Evolutionary conservation across 345 rosid species (phyloP), one percentile per base, ranked within the genome.

Genomic region (Trapa bicornis): DNA sequence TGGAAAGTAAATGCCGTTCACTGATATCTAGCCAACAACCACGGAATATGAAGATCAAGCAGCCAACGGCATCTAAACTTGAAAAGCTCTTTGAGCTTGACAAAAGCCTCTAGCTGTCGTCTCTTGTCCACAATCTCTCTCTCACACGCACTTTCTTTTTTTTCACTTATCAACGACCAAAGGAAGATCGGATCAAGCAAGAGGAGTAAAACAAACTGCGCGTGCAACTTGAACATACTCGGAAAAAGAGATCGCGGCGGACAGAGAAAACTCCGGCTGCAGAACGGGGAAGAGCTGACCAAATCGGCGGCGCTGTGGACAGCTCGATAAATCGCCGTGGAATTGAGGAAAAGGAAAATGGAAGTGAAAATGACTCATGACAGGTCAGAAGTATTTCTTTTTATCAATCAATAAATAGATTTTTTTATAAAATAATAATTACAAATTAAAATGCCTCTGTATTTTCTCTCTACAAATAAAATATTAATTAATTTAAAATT

Each of bases 241-340:
- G 67, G 67, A 42, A 41, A 39, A 3, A 5, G 67, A 38, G 10
- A 41, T 29, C 53, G 13, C 12, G 67, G n/a, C 63, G 63, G 63
- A 35, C 12, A 16, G 32, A 12, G 63, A 6, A 10, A 8, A 33
- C 37, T 58, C 38, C 63, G 63, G 48, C 47, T 50, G 67, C 48
- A 0, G 15, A 47, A 35, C 47, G 36, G 67, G 15, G 52, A 36
- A 29, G 35, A 35, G 67, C 67, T 29, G 16, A 35, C 42, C 67
- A 42, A 65, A 65, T 37, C 67, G 67, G 67, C 67, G 67, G 50
- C 50, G 53, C 52, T 42, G 67, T 11, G 48, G 5, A 45, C 9
- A 45, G 12, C 13, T 7, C 13, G 48, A 54, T 6, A 54, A 54
- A 54, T 54, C 60, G 60, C 60, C 60, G 35, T n/a, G 60, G 35